A percentile compares a stretch with the other conserved stretches of the same genome.
Conservation (phyloP, 306 rosid genomes). For the Oemleria cerasiformis region DNA sequence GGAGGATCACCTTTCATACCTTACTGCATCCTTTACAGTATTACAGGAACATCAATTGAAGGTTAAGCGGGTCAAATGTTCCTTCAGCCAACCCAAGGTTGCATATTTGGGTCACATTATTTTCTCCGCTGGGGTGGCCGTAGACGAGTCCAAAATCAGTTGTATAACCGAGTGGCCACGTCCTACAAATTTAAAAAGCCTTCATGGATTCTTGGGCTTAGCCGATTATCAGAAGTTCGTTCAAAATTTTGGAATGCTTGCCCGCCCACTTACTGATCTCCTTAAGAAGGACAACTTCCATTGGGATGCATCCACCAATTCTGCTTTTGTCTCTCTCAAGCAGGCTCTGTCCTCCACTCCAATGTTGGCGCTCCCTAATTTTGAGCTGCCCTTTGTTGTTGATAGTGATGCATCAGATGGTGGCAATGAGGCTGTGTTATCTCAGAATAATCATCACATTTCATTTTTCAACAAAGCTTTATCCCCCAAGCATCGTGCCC, state of each 20-base stretch:
- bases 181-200: neutral
- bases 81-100: neutral
- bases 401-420: neutral
- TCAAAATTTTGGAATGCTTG: neutral
- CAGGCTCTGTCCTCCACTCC: neutral
- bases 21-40: too few species aligned
- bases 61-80: too few species aligned
- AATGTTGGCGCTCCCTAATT: neutral
- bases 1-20: too few species aligned
- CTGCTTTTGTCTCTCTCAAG: neutral
- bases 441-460: neutral
- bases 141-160: neutral
- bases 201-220: neutral
- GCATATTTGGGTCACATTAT: neutral
- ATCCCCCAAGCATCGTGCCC: neutral
- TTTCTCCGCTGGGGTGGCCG: neutral
- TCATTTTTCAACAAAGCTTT: neutral
- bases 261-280: neutral
- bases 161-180: neutral
- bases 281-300: neutral
- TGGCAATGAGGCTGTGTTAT: neutral
- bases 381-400: neutral
- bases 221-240: neutral
- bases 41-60: too few species aligned
- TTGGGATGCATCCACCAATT: neutral